Base-by-base conservation (phyloP, 257 asterid genomes). In the Buddleja alternifolia region DNA sequence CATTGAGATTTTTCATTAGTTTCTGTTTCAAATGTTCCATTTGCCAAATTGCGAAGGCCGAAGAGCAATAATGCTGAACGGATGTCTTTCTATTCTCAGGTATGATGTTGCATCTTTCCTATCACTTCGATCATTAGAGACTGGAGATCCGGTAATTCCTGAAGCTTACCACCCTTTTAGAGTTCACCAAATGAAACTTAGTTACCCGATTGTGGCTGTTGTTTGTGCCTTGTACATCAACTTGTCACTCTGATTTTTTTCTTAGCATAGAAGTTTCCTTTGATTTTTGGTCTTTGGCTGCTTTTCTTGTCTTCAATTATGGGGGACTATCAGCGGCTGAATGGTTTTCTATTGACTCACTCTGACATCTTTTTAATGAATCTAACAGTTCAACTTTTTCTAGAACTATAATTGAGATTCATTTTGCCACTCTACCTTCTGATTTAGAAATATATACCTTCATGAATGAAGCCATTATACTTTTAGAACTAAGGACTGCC, bases 101-200 rank as follows among this genome's bases (percentile, higher is more conserved):
- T 92, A 92, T 12, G 97, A 89, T 64, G 96, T 92, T 48, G 82
- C 95, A 39, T 69, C 71, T 59, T 89, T 92, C 76, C 64, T 86
- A 53, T 87, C 96, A 50, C 86, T 85, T 70, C 82, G 87, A 83
- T 81, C 95, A 55, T 19, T 89, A 69, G 95, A 87, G 76, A 80
- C 83, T 72, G 89, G 80, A 63, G 88, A 87, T 68, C 95, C 93
- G 94, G 97, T 92, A 89, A 83, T 80, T 81, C 66, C 73, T 57
- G 7, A 70, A 78, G 79, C 82, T 66, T 61, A 50, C 52, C 52
- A 54, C 66, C 58, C 25, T 76, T 71, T 69, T 61, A 50, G 14
- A 63, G 14, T 60, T 60, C 41, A 7, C 64, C 56, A 25, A 69
- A 71, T 58, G 44, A 71, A 72, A 14, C 7, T 67, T 50, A 46